Percentiles rank a stretch among this genome's conserved stretches.
Conservation (phyloP, 495 filamentous ascomycete genomes). For the Annulohypoxylon bovei region DNA sequence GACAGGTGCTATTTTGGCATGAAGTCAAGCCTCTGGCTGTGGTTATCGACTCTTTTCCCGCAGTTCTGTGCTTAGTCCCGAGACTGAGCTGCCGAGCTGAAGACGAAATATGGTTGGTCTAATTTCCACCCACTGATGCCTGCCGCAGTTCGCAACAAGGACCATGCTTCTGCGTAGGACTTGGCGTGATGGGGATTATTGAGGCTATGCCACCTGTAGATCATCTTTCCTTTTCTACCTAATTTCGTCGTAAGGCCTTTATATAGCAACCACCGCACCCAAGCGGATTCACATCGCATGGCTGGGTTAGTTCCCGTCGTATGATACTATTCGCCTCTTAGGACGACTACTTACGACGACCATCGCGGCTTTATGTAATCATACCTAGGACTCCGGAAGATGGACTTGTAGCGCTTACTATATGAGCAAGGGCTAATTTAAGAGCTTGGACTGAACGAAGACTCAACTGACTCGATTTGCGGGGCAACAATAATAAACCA, state of each 20-base stretch:
- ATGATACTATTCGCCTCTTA: slow-evolving; percentile 11
- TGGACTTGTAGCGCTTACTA: not conserved
- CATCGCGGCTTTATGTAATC: not conserved
- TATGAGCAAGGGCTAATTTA: not conserved
- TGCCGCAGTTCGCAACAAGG: slow-evolving; percentile 12
- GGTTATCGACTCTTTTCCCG: not conserved
- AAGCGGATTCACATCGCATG: slow-evolving; percentile 12
- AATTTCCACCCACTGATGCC: slow-evolving; percentile 26
- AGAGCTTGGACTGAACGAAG: not conserved
- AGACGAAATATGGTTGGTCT: slow-evolving; percentile 21
- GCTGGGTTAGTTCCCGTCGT: slow-evolving; percentile 6
- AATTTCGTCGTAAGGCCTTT: slow-evolving; percentile 16
- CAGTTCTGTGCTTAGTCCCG: slow-evolving; percentile 1
- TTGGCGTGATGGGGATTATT: slow-evolving; percentile 25
- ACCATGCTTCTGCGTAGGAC: slow-evolving; percentile 19
- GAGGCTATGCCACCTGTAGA: slow-evolving; percentile 34
- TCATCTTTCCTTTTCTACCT: slow-evolving; percentile 12
- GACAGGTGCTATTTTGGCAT: not conserved
- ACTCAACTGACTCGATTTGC: not conserved
- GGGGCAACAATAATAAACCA: not conserved
- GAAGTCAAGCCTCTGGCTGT: slow-evolving; percentile 7
- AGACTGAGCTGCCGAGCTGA: slow-evolving; percentile 17
- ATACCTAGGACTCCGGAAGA: not conserved
- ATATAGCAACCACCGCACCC: slow-evolving; percentile 28
- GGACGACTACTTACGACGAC: slow-evolving; percentile 1